phyloP scores from a whole-genome alignment of 2,329 filamentous ascomycete genomes.

The Pseudocercospora vitis region DNA sequence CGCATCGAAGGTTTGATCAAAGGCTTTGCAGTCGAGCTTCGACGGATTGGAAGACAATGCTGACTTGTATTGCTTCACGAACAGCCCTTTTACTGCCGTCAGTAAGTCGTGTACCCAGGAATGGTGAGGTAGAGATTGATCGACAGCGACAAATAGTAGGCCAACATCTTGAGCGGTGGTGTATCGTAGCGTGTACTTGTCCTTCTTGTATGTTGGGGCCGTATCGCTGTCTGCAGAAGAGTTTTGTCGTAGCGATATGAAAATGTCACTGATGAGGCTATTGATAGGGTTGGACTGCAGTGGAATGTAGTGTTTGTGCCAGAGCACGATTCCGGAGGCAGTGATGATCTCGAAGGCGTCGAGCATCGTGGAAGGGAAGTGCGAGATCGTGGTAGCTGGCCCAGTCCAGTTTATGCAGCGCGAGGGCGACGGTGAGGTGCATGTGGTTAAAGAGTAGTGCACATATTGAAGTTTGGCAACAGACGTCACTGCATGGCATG shows the following conservation, averaged over 20 bases:
- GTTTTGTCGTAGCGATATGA: slow-evolving; percentile 87
- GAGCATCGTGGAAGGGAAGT: slow-evolving; percentile 62
- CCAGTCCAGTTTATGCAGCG: too few species aligned
- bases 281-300: slow-evolving; percentile 85
- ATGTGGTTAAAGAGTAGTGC: too few species aligned
- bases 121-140: slow-evolving; percentile 89
- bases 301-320: slow-evolving; percentile 82
- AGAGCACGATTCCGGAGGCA: slow-evolving; percentile 92
- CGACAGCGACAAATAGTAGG: slow-evolving; percentile 95
- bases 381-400: too few species aligned
- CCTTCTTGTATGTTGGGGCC: slow-evolving; percentile 73
- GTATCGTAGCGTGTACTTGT: slow-evolving; percentile 95
- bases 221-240: slow-evolving; percentile 57
- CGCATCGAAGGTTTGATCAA: slow-evolving; percentile 92
- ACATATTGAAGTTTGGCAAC: too few species aligned
- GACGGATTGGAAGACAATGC: too few species aligned
- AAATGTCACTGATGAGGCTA: slow-evolving; percentile 91
- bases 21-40: slow-evolving; percentile 75
- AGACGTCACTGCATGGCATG: too few species aligned
- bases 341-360: slow-evolving; percentile 97
- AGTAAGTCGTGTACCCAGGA: slow-evolving; percentile 97
- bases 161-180: slow-evolving; percentile 85
- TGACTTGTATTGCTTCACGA: slow-evolving; percentile 87
- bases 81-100: slow-evolving; percentile 90
- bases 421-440: too few species aligned